phyloP scores from a whole-genome alignment of 2,329 filamentous ascomycete genomes.

The Dothideomycetidae sp. region DNA sequence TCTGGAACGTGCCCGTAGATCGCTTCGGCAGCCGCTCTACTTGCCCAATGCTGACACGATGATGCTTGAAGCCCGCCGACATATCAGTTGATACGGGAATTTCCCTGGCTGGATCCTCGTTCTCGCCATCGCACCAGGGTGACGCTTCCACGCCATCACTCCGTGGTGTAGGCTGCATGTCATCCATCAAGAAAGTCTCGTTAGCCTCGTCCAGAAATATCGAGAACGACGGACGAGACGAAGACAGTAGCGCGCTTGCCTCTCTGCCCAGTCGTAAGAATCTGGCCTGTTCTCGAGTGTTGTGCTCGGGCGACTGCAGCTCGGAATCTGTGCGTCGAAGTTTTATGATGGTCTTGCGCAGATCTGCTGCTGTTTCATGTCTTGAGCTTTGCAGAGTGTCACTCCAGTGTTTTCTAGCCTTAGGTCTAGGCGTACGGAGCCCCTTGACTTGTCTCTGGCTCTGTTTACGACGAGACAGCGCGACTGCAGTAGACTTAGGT shows the following conservation, averaged over 20 bases:
- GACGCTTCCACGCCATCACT: constrained; percentile 6
- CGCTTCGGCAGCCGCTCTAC: constrained; percentile 4
- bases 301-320: constrained; percentile 14
- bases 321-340: constrained; percentile 33
- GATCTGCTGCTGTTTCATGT: constrained; percentile 22
- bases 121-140: not conserved
- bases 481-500: not conserved
- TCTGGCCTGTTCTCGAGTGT: constrained; percentile 19
- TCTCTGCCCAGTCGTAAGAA: constrained; percentile 30
- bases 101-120: not conserved
- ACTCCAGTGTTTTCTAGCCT: not conserved
- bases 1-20: constrained; percentile 6
- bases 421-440: no score
- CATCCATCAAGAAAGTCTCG: constrained; percentile 16
- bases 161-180: constrained; percentile 10
- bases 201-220: constrained; percentile 9
- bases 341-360: constrained; percentile 26
- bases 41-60: not conserved
- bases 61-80: not conserved
- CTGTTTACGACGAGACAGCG: constrained; percentile 1
- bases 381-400: constrained; percentile 19
- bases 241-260: constrained; percentile 22
- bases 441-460: no score
- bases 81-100: constrained; percentile 1
- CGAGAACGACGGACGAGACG: constrained; percentile 10